A percentile compares a stretch with the other conserved stretches of the same genome.
These are phyloP conservation scores for Strobilomyces echinocephalus DNA, from an alignment of 768 basidiomycete species.

Conservation along the genomic window DNA sequence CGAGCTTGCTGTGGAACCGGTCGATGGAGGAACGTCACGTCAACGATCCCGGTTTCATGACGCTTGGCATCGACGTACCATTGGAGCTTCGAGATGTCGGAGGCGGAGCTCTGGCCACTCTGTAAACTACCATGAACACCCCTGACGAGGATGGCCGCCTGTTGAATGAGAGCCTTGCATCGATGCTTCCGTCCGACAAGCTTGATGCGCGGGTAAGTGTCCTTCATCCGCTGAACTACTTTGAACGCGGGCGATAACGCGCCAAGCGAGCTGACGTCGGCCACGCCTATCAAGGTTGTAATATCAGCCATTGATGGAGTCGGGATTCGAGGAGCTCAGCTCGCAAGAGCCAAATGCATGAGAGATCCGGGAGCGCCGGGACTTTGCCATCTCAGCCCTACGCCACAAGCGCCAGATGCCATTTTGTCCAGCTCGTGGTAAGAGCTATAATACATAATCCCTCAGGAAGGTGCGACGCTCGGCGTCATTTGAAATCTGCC, in stretches of 20 bases:
- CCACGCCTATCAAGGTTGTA: background rate
- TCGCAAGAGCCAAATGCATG: background rate
- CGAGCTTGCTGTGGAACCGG: background rate
- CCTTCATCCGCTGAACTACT: background rate
- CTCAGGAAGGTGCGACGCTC: no score
- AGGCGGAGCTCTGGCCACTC: background rate
- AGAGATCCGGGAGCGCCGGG: no score
- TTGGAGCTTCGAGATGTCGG: background rate
- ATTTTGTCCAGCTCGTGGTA: no score
- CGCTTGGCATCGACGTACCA: background rate
- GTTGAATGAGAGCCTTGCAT: constrained; percentile 4
- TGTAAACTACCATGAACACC: background rate
- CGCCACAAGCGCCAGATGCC: no score
- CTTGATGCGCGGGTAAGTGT: background rate
- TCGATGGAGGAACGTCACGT: background rate
- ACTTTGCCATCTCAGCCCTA: background rate
- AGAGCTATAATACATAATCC: no score
- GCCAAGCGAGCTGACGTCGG: background rate
- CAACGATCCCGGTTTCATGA: background rate
- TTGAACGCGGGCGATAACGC: background rate
- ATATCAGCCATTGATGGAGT: background rate
- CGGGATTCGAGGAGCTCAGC: background rate
- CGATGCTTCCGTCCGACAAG: background rate
- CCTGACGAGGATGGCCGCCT: constrained; percentile 1
- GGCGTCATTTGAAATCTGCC: no score